These are phyloP conservation scores for Aspergillus incahuasiensis DNA, from an alignment of 495 filamentous ascomycete species.

Conservation along the genomic window DNA sequence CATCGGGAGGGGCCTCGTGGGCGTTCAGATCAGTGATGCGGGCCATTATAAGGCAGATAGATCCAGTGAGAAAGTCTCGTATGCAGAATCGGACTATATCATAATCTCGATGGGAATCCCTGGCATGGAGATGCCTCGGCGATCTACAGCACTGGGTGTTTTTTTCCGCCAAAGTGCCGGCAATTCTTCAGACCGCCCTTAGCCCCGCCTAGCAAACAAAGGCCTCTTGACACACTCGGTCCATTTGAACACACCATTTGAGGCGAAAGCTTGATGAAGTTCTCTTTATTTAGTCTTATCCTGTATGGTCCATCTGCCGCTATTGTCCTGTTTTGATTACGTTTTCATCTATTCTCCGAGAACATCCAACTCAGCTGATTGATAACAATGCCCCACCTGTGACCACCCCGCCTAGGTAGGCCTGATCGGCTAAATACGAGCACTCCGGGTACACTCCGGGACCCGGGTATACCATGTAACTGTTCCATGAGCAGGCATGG, in stretches of 20 bases:
- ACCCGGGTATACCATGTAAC: too few species aligned
- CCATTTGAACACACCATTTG: not conserved
- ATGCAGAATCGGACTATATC: not conserved
- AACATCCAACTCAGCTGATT: not conserved
- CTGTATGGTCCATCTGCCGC: not conserved
- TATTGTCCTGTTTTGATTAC: not conserved
- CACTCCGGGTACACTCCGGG: too few species aligned
- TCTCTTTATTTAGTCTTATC: too few species aligned
- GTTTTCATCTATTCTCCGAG: not conserved
- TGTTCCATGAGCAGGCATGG: not conserved
- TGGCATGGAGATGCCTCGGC: not conserved
- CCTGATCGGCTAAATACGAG: not conserved
- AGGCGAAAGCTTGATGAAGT: too few species aligned
- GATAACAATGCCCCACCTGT: not conserved
- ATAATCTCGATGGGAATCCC: not conserved
- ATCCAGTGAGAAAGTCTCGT: not conserved
- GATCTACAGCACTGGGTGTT: not conserved
- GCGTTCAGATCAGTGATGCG: constrained; percentile 56
- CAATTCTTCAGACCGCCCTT: not conserved
- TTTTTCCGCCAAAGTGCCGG: not conserved
- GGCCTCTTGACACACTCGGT: not conserved
- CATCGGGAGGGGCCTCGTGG: constrained; percentile 63
- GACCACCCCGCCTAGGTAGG: not conserved
- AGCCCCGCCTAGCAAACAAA: not conserved
- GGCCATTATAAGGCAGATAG: constrained; percentile 21